Evolutionary conservation across 2,329 filamentous ascomycete genomes (phyloP), one percentile per base, ranked within the genome.

Genomic region (Talaromyces islandicus): DNA sequence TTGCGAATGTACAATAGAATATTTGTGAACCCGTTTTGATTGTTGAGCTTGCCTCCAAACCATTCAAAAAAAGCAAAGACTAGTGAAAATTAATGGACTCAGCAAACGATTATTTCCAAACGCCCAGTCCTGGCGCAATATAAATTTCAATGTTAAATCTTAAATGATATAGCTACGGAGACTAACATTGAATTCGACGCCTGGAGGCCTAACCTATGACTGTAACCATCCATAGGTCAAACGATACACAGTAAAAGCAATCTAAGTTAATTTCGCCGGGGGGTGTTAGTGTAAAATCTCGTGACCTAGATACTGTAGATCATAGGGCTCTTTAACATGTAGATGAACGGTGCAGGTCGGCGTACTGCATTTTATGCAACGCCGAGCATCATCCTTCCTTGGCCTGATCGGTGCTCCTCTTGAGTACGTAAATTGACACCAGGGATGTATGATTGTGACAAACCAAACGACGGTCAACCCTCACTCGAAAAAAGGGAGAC

Each of bases 1-100:
- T 61, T 29, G 51, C 55, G 30, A 58, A 61, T 51, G 19, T 29
- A 51, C 17, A 50, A 35, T 56, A 56, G 25, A 24, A 11, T 46
- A 12, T 21, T 11, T 24, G 21, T 24, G 24, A 12, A 27, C 24
- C 10, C 38, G 14, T 35, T 25, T 29, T 21, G 19, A 43, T 27
- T 12, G 10, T 24, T 55, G 14, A 12, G 24, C 25, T n/a, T 11
- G 11, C 12, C 4, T n/a, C 9, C 41, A 29, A 27, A n/a, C 6
- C 14, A 25, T 35, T 41, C 17, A 35, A 55, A 55, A 25, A 27
- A 19, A 52, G 14, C 27, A 53, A 52, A 5, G 46, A 52, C 17
- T 24, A 12, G 19, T 6, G 25, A 27, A 27, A 27, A 27, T 27
- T 27, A 27, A 27, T 27, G 25, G 3, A 27, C 25, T 27, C 6